Conservation (phyloP, 352 stramenopile species). For the Pythium phragmitis region DNA sequence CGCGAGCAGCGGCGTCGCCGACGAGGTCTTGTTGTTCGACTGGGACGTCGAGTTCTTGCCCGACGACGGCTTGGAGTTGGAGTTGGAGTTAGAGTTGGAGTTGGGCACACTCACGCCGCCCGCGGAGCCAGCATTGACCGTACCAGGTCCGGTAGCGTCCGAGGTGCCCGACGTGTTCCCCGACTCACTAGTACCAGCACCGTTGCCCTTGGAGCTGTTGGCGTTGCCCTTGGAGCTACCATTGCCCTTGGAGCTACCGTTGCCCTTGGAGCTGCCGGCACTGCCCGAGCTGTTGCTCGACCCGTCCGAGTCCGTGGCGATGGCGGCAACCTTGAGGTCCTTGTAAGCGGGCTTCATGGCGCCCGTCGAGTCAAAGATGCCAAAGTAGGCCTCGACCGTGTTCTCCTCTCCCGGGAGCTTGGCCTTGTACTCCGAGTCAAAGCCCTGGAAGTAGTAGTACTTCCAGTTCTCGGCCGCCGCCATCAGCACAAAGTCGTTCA, state of each 20-base stretch:
- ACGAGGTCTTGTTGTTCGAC: slow-evolving; percentile 3
- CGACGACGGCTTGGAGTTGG: slow-evolving; percentile 4
- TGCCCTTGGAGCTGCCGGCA: not conserved
- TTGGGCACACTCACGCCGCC: slow-evolving; percentile 3
- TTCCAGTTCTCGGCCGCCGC: slow-evolving; percentile 67
- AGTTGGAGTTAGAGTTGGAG: not conserved
- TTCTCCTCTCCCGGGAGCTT: slow-evolving; percentile 41
- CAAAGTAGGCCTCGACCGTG: slow-evolving; percentile 77
- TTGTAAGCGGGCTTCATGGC: slow-evolving; percentile 67
- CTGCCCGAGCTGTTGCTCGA: slow-evolving; percentile 1
- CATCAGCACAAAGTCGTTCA: slow-evolving; percentile 78
- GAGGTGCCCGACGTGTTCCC: not conserved
- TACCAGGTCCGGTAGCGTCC: slow-evolving; percentile 7
- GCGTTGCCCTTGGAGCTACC: not conserved
- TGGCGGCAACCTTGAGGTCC: slow-evolving; percentile 46
- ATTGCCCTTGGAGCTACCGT: not conserved
- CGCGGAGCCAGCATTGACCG: slow-evolving; percentile 16
- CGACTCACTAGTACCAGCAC: not conserved
- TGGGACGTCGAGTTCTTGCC: slow-evolving; percentile 20
- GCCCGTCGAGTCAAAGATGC: slow-evolving; percentile 65
- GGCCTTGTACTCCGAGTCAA: slow-evolving; percentile 82
- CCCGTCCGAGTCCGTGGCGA: slow-evolving; percentile 13
- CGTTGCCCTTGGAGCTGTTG: not conserved
- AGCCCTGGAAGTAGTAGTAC: slow-evolving; percentile 88
- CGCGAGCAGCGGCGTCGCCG: slow-evolving; percentile 8